Base-by-base conservation (phyloP, 2,329 filamentous ascomycete species). In the Claviceps lovelessii region DNA sequence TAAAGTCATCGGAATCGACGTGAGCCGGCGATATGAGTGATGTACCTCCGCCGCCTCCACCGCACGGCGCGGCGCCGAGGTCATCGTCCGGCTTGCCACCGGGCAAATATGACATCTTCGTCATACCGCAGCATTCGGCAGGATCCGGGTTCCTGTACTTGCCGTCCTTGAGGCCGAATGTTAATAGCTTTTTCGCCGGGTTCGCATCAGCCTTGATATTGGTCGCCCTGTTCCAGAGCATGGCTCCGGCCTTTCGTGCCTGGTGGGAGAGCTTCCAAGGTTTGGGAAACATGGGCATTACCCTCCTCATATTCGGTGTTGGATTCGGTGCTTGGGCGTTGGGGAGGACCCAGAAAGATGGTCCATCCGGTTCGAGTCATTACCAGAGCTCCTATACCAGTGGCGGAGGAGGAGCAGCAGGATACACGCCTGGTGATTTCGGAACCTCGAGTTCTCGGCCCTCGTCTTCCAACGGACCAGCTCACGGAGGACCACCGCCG, bases 31-130 rank as follows among this genome's bases (percentile, higher is more conserved):
- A 55, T 54, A 78, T 77, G 72, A 77, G 71, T 68, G 72, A 49
- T 19, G 47, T 80, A 62, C 85, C 85, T 58, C 90, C 90, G 60
- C 89, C 88, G 61, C 88, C 87, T 61, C 90, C 90, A 66, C 89
- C 88, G 59, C 90, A 95, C 72, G 89, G 90, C 70, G 78, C 83
- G 65, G 85, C 83, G 61, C 86, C 88, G 51, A 84, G 84, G 68
- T 76, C 80, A 42, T 76, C 80, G 41, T 69, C 75, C 17, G 85
- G 86, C 55, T 75, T 96, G 50, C 91, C 91, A 3, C 78, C 86
- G 1, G 90, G 91, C 54, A 94, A 93, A 67, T 97, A 95, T 71
- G 91, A 97, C 73, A 95, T 97, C 66, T 96, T 96, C 73, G 86
- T 96, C 67, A 90, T 97, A 64, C 91, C 91, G 8, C 88, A 90